A percentile compares a stretch with the other conserved stretches of the same genome.
These are phyloP conservation scores for Annulohypoxylon bovei DNA, from an alignment of 495 filamentous ascomycete genomes.

Conservation along the genomic window DNA sequence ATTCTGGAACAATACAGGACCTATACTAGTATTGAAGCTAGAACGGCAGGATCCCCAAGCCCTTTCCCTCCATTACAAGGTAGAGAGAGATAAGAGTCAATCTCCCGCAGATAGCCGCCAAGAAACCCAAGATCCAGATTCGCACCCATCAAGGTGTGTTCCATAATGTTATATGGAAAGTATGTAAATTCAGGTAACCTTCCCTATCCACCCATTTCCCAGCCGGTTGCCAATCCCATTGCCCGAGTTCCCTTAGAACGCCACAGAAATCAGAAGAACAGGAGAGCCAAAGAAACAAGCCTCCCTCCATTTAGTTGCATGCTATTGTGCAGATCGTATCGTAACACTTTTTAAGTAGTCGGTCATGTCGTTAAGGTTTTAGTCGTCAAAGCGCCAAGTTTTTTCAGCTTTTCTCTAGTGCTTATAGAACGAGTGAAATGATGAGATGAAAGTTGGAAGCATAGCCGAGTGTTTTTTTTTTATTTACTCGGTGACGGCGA, in stretches of 20 bases:
- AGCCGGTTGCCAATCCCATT: constrained; percentile 5
- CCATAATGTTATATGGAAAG: constrained; percentile 3
- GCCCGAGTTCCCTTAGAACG: constrained; percentile 22
- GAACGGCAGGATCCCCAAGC: neutral
- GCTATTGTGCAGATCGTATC: constrained; percentile 32
- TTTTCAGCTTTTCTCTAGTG: constrained; percentile 22
- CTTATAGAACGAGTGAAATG: neutral
- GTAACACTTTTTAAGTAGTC: constrained; percentile 18
- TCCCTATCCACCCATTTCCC: constrained; percentile 24
- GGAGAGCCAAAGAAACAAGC: constrained; percentile 10
- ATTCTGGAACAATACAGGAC: constrained; percentile 19
- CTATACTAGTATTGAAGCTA: constrained; percentile 18
- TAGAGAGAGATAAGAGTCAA: constrained; percentile 27
- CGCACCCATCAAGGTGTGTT: constrained; percentile 18
- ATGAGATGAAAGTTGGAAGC: neutral
- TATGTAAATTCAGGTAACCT: constrained; percentile 5
- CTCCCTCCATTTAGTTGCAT: constrained; percentile 25
- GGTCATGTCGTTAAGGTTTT: constrained; percentile 34
- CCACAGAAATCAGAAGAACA: constrained; percentile 7
- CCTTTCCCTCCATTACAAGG: neutral
- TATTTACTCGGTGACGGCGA: constrained; percentile 52
- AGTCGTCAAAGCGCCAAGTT: constrained; percentile 10
- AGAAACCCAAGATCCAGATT: constrained; percentile 17
- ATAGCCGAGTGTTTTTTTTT: too few relatives aligned
- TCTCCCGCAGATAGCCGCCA: constrained; percentile 41